Evolutionary conservation across 345 rosid species (phyloP).

Genomic region (Hibiscus tridactylites): DNA sequence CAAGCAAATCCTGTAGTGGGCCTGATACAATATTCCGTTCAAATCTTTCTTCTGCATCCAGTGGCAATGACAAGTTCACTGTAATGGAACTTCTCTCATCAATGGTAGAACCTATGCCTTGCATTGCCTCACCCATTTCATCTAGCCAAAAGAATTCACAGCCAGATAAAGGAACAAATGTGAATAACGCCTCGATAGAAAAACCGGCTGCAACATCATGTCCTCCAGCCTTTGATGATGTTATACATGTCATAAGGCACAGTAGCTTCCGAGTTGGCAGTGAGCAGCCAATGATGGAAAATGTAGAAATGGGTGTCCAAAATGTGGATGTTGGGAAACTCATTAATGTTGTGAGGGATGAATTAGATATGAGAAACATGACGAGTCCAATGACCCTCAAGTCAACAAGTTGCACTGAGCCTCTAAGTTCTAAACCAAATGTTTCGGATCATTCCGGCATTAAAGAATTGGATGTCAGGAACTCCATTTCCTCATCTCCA

Average conservation of each 20-base stretch:
- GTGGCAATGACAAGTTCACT: slow-evolving; percentile 62
- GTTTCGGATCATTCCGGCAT: slow-evolving; percentile 32
- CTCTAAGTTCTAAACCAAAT: slow-evolving; percentile 29
- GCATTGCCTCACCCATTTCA: slow-evolving; percentile 24
- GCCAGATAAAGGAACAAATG: slow-evolving; percentile 30
- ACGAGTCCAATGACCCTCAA: slow-evolving; percentile 20
- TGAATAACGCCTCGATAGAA: slow-evolving; percentile 33
- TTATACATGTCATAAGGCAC: slow-evolving; percentile 84
- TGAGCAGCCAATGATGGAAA: slow-evolving; percentile 80
- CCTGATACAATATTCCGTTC: slow-evolving; percentile 23
- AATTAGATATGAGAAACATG: slow-evolving; percentile 50
- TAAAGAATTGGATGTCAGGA: slow-evolving; percentile 41
- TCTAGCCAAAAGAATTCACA: slow-evolving; percentile 32
- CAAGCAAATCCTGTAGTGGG: slow-evolving; percentile 19
- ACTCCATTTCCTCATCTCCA: slow-evolving; percentile 13
- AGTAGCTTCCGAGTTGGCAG: slow-evolving; percentile 86
- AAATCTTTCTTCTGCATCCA: slow-evolving; percentile 26
- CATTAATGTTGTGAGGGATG: slow-evolving; percentile 71
- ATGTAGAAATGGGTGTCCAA: slow-evolving; percentile 71
- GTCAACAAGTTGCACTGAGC: slow-evolving; percentile 40
- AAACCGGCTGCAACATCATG: slow-evolving; percentile 35
- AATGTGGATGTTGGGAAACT: slow-evolving; percentile 68
- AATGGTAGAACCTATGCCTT: slow-evolving; percentile 28
- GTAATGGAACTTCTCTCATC: slow-evolving; percentile 53
- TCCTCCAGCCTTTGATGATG: slow-evolving; percentile 66